These are phyloP conservation scores for Harrya chromipes DNA, from an alignment of 768 basidiomycete genomes.

Conservation along the genomic window DNA sequence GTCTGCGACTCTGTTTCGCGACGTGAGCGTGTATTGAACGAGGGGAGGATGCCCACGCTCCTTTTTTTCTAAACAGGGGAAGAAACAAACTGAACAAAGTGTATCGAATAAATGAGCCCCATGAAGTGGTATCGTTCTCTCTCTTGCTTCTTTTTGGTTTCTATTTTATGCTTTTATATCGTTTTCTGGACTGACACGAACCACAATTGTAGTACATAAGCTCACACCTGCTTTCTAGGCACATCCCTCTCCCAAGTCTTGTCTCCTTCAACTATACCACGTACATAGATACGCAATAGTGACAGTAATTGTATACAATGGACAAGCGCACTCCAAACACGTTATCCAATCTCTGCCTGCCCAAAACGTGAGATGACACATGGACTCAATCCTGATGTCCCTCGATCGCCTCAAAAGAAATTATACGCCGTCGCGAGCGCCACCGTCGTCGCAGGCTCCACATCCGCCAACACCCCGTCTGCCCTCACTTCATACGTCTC, in stretches of 20 bases:
- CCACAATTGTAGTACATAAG: constrained; percentile 14
- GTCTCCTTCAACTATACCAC: background rate
- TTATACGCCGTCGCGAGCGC: constrained; percentile 76
- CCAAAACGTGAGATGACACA: too few relatives aligned
- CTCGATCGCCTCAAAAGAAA: constrained; percentile 53
- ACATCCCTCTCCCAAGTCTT: background rate
- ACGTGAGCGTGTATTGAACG: constrained; percentile 22
- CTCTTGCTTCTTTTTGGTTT: background rate
- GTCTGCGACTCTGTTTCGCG: constrained; percentile 18
- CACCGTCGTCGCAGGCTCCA: constrained; percentile 66
- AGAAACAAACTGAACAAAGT: background rate
- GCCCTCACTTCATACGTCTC: constrained; percentile 86
- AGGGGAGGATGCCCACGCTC: background rate
- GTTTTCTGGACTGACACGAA: constrained; percentile 1
- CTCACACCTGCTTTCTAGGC: background rate
- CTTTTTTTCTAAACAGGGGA: background rate
- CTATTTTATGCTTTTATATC: constrained; percentile 24
- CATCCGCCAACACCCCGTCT: constrained; percentile 73
- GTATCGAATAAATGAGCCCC: constrained; percentile 9
- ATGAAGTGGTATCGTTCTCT: background rate
- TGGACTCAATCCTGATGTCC: too few relatives aligned
- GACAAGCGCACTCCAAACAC: background rate
- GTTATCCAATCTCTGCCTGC: too few relatives aligned
- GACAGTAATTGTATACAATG: constrained; percentile 7
- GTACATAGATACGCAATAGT: constrained; percentile 5